Evolutionary conservation across 805 yeast species (phyloP), one percentile per base, ranked within the genome.

Genomic region (Candida vaughaniae): DNA sequence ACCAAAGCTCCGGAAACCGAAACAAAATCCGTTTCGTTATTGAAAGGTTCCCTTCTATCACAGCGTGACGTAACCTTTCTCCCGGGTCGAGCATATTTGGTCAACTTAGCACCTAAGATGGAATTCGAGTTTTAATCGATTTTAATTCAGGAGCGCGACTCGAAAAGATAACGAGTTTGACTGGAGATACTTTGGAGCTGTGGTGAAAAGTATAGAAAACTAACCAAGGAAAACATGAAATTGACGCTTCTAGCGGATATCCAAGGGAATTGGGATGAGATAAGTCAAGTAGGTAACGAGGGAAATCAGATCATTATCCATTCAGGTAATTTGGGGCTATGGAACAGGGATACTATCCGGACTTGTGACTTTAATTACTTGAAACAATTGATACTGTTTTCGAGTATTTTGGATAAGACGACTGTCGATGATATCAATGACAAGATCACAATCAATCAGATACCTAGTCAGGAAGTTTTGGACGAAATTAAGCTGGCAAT

Each of bases 301-400:
- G 25, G 28, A 22, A 6, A 6, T 6, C 30, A 37, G 6, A 31
- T 74, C 16, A 71, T 83, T 18, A 65, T 83, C 10, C 89, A 83
- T 51, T 79, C 87, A 3, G 90, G 91, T n/a, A 81, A 79, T 42
- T 84, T 83, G 62, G 95, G 95, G 9, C 82, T 85, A 53, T 77
- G 84, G 60, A 85, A 83, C 49, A 60, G 60, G 23, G 73, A 71
- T 12, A 75, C 84, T 29, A 68, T 82, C 5, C 39, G 62, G 57
- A 16, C 62, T 66, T 49, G 80, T 77, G 53, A 81, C 72, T 50
- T 77, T 71, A 42, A 46, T 34, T 80, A 76, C 49, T 58, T 77
- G 30, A 73, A 85, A 44, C 85, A 80, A 48, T 74, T 83, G 22
- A 83, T 82, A 9, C 82, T 81, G 40, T 81, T 80, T 47, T 78